Conservation (phyloP, 805 yeast species). For the Kodamaea hsintzibuensis region DNA sequence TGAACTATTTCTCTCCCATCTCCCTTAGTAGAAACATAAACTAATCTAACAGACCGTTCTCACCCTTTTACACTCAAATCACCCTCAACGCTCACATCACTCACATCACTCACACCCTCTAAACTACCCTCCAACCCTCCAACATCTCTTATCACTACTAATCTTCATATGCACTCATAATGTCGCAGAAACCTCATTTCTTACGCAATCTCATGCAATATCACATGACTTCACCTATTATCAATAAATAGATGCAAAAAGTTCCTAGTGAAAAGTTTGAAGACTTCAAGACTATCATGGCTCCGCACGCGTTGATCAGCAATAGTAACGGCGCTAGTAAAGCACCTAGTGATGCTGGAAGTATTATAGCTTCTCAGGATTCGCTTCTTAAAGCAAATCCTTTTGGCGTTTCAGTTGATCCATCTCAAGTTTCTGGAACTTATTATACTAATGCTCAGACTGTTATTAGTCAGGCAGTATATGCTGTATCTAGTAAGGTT, state of each 20-base stretch:
- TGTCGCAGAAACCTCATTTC: neutral
- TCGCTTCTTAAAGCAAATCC: constrained; percentile 35
- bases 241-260: constrained; percentile 1
- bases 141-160: neutral
- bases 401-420: constrained; percentile 63
- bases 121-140: neutral
- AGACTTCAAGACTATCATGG: neutral
- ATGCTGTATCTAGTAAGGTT: constrained; percentile 50
- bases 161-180: neutral
- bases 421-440: constrained; percentile 47
- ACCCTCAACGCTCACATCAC: too few species aligned
- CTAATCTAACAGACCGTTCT: too few species aligned
- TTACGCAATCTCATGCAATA: constrained; percentile 3
- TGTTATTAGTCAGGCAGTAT: constrained; percentile 55
- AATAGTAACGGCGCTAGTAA: neutral
- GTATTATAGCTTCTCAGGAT: neutral
- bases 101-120: neutral
- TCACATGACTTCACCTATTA: constrained; percentile 7
- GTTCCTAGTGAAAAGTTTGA: neutral
- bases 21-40: too few species aligned
- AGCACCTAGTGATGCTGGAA: constrained; percentile 1
- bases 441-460: constrained; percentile 56
- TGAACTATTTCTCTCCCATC: too few species aligned
- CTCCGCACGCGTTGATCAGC: constrained; percentile 1
- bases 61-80: too few species aligned